Evolutionary conservation across 441 rosid genomes (phyloP).

Genomic region (Cnidoscolus chayamansa): DNA sequence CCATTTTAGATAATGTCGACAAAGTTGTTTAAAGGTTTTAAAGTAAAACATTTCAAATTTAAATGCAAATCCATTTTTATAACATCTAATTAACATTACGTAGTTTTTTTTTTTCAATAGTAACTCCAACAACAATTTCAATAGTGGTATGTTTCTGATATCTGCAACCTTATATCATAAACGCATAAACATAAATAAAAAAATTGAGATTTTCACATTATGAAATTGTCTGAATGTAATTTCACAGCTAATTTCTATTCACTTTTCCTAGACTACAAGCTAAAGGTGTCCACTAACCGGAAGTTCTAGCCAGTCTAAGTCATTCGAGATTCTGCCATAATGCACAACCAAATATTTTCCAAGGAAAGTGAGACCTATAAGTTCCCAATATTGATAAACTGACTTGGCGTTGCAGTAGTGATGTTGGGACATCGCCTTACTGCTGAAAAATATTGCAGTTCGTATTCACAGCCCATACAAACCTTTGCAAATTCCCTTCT

Average conservation of each 20-base stretch:
- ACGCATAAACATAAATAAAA: neutral
- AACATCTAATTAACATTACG: no score
- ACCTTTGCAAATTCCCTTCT: neutral
- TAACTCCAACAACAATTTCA: no score
- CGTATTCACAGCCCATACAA: neutral
- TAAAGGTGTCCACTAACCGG: neutral
- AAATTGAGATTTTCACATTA: neutral
- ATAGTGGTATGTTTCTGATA: no score
- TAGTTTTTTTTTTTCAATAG: no score
- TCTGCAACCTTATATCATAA: no score
- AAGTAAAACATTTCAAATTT: no score
- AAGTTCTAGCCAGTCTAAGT: neutral
- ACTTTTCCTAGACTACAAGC: neutral
- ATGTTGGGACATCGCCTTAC: neutral
- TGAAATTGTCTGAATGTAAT: neutral
- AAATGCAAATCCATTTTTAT: no score
- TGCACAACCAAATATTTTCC: neutral
- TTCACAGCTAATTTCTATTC: neutral
- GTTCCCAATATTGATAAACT: neutral
- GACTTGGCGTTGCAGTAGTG: neutral
- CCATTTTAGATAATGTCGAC: no score
- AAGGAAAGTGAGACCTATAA: neutral
- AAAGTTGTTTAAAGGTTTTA: no score
- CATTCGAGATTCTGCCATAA: neutral
- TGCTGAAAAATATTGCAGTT: neutral